Evolutionary conservation across 2,329 filamentous ascomycete species (phyloP).

Genomic region (Cadophora gregata): DNA sequence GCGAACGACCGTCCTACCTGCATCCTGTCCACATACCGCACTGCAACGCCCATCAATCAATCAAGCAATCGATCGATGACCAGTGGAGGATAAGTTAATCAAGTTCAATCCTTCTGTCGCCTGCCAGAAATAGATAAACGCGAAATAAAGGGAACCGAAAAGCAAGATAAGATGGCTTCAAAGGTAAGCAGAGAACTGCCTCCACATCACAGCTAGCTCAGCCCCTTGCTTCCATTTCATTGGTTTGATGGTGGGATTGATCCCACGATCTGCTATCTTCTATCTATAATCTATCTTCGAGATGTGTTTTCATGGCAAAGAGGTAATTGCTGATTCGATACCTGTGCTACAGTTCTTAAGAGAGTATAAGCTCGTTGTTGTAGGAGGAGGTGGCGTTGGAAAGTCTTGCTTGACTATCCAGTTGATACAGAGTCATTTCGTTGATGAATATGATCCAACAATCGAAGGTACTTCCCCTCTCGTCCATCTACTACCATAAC

Average conservation of each 20-base stretch:
- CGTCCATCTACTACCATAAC: slow-evolving; percentile 4
- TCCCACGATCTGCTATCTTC: not conserved
- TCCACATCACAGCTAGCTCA: not conserved
- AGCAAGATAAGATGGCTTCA: slow-evolving; percentile 45
- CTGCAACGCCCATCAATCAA: not conserved
- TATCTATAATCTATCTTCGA: not conserved
- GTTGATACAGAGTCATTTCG: slow-evolving; percentile 85
- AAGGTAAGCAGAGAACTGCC: slow-evolving; percentile 42
- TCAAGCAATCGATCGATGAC: slow-evolving; percentile 1
- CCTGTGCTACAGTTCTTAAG: slow-evolving; percentile 69
- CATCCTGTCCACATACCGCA: not conserved
- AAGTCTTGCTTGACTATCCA: slow-evolving; percentile 99
- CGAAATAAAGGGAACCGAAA: slow-evolving; percentile 18
- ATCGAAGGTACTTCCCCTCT: slow-evolving; percentile 79
- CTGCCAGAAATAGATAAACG: slow-evolving; percentile 33
- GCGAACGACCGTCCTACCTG: not conserved
- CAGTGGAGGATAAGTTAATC: slow-evolving; percentile 5
- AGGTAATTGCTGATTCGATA: slow-evolving; percentile 14
- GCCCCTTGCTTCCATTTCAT: not conserved
- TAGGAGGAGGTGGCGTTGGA: slow-evolving; percentile 96
- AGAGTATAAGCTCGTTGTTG: slow-evolving; percentile 96
- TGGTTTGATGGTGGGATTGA: not conserved
- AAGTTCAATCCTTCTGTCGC: not conserved
- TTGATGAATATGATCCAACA: slow-evolving; percentile 98
- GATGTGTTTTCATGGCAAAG: not conserved